Base-by-base conservation (phyloP, 2,329 filamentous ascomycete genomes). In the Capronia americana region DNA sequence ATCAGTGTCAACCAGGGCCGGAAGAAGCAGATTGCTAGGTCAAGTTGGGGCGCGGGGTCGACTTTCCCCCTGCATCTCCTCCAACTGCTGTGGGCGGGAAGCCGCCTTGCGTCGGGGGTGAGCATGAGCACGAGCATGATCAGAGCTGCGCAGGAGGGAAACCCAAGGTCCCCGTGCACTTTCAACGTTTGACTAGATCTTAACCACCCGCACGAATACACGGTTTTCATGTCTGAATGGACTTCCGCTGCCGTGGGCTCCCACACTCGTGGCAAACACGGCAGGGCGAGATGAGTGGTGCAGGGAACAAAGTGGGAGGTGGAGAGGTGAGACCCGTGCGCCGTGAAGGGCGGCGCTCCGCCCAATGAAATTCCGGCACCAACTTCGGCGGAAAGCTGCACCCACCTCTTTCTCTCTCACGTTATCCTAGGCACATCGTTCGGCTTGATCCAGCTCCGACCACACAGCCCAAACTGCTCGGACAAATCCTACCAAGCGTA, bases 341-440 rank as follows among this genome's bases (percentile, higher is more conserved):
- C 46, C 38, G 44, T 38, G 23, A 26, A 61, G 61, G 55, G 63
- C 58, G 57, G 53, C 58, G 64, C 60, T 66, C 64, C 64, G 64
- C 64, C 64, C 64, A 66, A 66, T 66, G 50, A 62, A 38, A n/a
- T 41, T 46, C 58, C 30, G 46, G 17, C 30, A 32, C 38, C 57
- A 24, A 11, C 53, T 20, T 32, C 57, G 60, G 64, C 64, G 64
- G 64, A 66, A 63, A 26, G 57, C 46, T 34, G 28, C 28, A 51
- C 48, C 53, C 30, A 28, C 26, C 24, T 14, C n/a, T 55, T 28
- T 55, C 53, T 34, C 53, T 17, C 26, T 55, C 48, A 24, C 48
- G 48, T 28, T 20, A 28, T 30, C n/a, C 8, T 34, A 30, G 26
- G 53, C 28, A 55, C 53, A 55, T 51, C 48, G 17, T 44, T 44